Percentiles rank a stretch among this genome's conserved stretches.
These are phyloP conservation scores for Hypoxylon lenormandii DNA, from an alignment of 495 filamentous ascomycete species.

Conservation along the genomic window DNA sequence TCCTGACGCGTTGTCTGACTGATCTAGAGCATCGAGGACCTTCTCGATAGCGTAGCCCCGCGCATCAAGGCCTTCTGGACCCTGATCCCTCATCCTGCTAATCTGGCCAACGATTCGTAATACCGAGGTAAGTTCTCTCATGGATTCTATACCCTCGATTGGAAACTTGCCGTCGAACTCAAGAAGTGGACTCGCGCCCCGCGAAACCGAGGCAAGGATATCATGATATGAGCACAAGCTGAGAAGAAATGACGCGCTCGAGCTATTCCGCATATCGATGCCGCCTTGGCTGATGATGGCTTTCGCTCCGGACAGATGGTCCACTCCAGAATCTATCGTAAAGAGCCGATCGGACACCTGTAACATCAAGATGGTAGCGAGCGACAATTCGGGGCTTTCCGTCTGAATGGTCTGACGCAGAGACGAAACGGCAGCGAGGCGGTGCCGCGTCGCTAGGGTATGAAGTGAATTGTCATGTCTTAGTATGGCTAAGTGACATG, in stretches of 20 bases:
- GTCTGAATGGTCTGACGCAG: constrained; percentile 42
- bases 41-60: constrained; percentile 32
- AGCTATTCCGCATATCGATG: constrained; percentile 28
- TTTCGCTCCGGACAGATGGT: constrained; percentile 49
- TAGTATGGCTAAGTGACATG: constrained; percentile 45
- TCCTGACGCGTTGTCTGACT: constrained; percentile 17
- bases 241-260: constrained; percentile 43
- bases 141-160: constrained; percentile 41
- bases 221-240: constrained; percentile 49
- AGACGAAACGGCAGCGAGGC: constrained; percentile 37
- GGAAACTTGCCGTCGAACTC: constrained; percentile 35
- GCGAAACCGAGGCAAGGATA: constrained; percentile 45
- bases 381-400: constrained; percentile 42
- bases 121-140: constrained; percentile 42
- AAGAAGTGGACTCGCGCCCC: constrained; percentile 41
- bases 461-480: constrained; percentile 40
- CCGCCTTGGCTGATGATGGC: constrained; percentile 41
- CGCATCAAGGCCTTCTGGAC: constrained; percentile 16
- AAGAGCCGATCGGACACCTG: constrained; percentile 49
- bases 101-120: constrained; percentile 45
- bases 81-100: constrained; percentile 42
- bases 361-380: constrained; percentile 47
- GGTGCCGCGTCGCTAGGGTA: constrained; percentile 41
- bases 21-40: constrained; percentile 31
- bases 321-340: constrained; percentile 46